These are phyloP conservation scores for Microdochium nivale DNA, from an alignment of 2,329 filamentous ascomycete genomes.

Conservation along the genomic window DNA sequence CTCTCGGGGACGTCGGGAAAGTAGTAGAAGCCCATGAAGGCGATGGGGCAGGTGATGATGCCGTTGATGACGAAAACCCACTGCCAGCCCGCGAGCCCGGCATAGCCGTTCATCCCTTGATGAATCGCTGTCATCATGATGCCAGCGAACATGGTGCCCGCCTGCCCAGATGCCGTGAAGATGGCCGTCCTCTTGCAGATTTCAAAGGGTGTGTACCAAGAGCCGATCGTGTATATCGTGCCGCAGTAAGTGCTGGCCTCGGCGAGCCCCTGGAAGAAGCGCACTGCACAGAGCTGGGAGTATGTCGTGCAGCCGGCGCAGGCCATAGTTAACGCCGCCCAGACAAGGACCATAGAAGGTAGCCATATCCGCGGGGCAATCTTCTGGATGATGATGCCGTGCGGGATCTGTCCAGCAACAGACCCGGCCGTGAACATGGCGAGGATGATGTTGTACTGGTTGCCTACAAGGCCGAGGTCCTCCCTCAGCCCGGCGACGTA, in stretches of 20 bases:
- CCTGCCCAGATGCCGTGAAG: conserved; percentile 42
- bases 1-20: conserved; percentile 33
- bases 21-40: conserved; percentile 32
- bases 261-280: conserved; percentile 33
- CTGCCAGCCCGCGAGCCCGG: conserved; percentile 36
- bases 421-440: conserved; percentile 22
- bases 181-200: conserved; percentile 43
- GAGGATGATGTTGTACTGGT: conserved; percentile 32
- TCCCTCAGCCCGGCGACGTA: conserved; percentile 31
- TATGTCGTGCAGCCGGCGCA: conserved; percentile 20
- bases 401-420: conserved; percentile 31
- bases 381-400: conserved; percentile 36
- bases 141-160: conserved; percentile 44
- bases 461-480: conserved; percentile 26
- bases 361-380: conserved; percentile 37
- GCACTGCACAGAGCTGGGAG: conserved; percentile 25
- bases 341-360: conserved; percentile 34
- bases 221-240: conserved; percentile 39
- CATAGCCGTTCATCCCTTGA: conserved; percentile 27
- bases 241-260: conserved; percentile 39
- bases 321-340: conserved; percentile 33
- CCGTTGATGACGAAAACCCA: conserved; percentile 33
- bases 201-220: conserved; percentile 44
- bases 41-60: conserved; percentile 37
- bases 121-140: conserved; percentile 41